A percentile compares a stretch with the other conserved stretches of the same genome.
These are phyloP conservation scores for Pleurozium schreberi DNA, from an alignment of 225 moss, liverwort and hornwort genomes.

Conservation along the genomic window DNA sequence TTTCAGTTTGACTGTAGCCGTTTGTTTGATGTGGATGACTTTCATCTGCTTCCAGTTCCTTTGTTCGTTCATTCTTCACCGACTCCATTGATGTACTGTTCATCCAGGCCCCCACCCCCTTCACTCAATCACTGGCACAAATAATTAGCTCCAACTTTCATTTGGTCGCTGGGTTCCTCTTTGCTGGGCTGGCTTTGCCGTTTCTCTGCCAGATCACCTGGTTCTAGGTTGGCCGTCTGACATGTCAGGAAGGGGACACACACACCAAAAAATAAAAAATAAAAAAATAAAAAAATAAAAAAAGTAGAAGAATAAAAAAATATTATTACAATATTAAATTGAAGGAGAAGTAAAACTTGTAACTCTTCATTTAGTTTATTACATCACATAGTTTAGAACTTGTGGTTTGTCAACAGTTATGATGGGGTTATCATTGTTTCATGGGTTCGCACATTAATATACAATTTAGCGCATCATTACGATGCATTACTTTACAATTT, in stretches of 20 bases:
- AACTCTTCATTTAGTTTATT: background rate
- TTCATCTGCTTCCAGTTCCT: background rate
- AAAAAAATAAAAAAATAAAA: no score
- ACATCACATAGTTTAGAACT: no score
- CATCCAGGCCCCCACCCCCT: background rate
- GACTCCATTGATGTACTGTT: background rate
- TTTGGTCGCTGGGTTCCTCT: background rate
- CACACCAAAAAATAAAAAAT: no score
- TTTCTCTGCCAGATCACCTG: background rate
- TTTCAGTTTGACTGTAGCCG: background rate
- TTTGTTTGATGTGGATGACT: background rate
- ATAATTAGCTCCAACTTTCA: background rate
- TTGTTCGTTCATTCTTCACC: background rate
- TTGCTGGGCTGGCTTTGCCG: background rate
- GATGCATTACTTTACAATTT: no score
- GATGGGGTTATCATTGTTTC: no score
- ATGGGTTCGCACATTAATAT: no score
- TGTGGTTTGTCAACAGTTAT: no score
- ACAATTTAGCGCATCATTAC: no score
- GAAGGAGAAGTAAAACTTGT: background rate
- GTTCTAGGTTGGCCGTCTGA: background rate
- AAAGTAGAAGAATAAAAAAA: no score
- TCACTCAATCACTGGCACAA: background rate
- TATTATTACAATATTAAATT: no score
- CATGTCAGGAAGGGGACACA: background rate